Base-by-base conservation (phyloP, 495 filamentous ascomycete species). In the Xylaria scruposa region DNA sequence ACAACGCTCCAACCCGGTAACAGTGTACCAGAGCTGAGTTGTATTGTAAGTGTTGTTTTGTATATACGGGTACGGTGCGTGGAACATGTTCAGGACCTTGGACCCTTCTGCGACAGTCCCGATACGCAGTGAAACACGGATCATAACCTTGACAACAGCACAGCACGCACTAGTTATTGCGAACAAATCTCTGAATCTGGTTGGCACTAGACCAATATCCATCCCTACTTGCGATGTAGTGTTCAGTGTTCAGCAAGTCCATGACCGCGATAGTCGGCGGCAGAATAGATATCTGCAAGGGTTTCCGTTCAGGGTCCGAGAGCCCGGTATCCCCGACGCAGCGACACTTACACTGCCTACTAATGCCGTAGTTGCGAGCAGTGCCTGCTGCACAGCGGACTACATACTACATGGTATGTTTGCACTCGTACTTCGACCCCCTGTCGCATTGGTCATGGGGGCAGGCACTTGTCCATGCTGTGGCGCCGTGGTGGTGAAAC, bases 71-170 rank as follows among this genome's bases (percentile, higher is more conserved):
- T 40, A 42, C 5, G 49, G 38, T 44, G 38, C 2, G 49, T 54
- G 68, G 68, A 70, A 70, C 68, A 62, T 26, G 59, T 53, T 49
- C 54, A 53, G 56, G 46, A 24, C 44, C 9, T 44, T 54, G 65
- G 33, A 15, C 47, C 49, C 13, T 67, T 67, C 65, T 67, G 65
- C 65, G 65, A 67, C 65, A 67, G 24, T 67, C 65, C 49, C 65
- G 65, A 67, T 51, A 67, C 59, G 24, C 59, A 56, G 68, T 70
- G 68, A 61, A 70, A 70, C 68, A 63, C 58, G 59, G 33, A 53
- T 70, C 46, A 63, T 15, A 33, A 38, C 56, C 53, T 49, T 26
- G 53, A 61, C 58, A 59, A 36, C 54, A 59, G 13, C 29, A 59
- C 49, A 26, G 54, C 54, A 60, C 31, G 54, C 54, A 60, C 31